Evolutionary conservation across 2,329 filamentous ascomycete species (phyloP).

Genomic region (Pezizomycotina sp.): DNA sequence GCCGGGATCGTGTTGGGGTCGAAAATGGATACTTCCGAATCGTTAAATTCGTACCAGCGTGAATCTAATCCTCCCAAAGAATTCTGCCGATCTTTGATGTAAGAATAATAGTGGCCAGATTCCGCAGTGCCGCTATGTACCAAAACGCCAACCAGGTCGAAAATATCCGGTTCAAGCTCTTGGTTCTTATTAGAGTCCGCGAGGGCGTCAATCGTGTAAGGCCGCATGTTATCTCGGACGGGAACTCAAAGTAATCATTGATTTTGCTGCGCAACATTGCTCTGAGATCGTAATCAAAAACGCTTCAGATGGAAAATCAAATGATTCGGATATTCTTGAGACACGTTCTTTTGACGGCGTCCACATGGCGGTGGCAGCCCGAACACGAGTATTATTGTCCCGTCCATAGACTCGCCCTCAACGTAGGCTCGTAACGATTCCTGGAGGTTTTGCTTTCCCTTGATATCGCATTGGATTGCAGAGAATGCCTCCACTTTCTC

Average conservation of each 20-base stretch:
- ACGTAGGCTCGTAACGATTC: slow-evolving; percentile 92
- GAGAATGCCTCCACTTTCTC: slow-evolving; percentile 81
- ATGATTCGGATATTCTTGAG: slow-evolving; percentile 87
- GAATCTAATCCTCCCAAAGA: slow-evolving; percentile 32
- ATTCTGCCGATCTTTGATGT: slow-evolving; percentile 62
- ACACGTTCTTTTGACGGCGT: slow-evolving; percentile 84
- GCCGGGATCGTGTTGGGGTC: slow-evolving; percentile 56
- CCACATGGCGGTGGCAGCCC: slow-evolving; percentile 70
- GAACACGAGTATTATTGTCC: slow-evolving; percentile 98
- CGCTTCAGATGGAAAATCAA: slow-evolving; percentile 89
- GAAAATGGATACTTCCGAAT: slow-evolving; percentile 63
- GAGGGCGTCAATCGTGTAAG: slow-evolving; percentile 75
- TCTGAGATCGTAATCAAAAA: slow-evolving; percentile 63
- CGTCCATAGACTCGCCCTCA: slow-evolving; percentile 89
- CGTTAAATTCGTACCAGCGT: slow-evolving; percentile 85
- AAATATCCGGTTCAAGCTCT: slow-evolving; percentile 46
- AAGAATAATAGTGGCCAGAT: slow-evolving; percentile 94
- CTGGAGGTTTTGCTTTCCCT: slow-evolving; percentile 66
- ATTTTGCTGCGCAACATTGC: slow-evolving; percentile 76
- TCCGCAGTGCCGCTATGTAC: slow-evolving; percentile 87
- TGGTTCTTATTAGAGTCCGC: slow-evolving; percentile 27
- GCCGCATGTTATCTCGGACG: slow-evolving; percentile 68
- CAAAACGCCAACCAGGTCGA: slow-evolving; percentile 86
- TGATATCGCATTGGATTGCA: slow-evolving; percentile 89
- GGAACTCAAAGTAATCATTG: slow-evolving; percentile 87